Evolutionary conservation across 2,329 filamentous ascomycete species (phyloP).

Genomic region (Alternaria ventricosa): DNA sequence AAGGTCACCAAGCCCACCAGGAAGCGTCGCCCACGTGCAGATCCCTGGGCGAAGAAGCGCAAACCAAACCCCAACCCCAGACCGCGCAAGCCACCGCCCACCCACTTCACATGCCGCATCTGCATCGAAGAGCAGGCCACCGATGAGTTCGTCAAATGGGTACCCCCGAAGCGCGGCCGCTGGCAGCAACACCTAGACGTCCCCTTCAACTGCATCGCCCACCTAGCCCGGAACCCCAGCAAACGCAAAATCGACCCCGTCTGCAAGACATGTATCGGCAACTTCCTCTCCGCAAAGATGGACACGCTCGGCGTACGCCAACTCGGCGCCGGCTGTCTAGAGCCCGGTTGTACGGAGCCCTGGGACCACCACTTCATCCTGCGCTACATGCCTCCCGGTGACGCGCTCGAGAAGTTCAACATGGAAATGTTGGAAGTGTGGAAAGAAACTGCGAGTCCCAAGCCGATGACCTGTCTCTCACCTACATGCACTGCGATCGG

Average conservation of each 20-base stretch:
- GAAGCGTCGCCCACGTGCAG: slow-evolving; percentile 16
- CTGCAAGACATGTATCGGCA: slow-evolving; percentile 36
- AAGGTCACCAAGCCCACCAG: slow-evolving; percentile 5
- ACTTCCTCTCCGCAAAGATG: slow-evolving; percentile 26
- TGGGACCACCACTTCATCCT: slow-evolving; percentile 30
- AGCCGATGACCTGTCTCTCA: slow-evolving; percentile 23
- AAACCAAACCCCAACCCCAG: slow-evolving; percentile 20
- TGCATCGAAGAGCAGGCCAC: slow-evolving; percentile 26
- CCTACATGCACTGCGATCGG: slow-evolving; percentile 20
- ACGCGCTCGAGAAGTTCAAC: slow-evolving; percentile 31
- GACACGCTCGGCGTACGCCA: slow-evolving; percentile 29
- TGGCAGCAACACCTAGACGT: slow-evolving; percentile 5
- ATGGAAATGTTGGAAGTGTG: slow-evolving; percentile 32
- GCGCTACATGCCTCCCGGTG: slow-evolving; percentile 24
- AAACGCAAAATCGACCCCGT: slow-evolving; percentile 31
- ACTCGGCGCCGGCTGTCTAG: slow-evolving; percentile 29
- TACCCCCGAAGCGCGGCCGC: slow-evolving; percentile 8
- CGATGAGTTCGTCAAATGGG: slow-evolving; percentile 27
- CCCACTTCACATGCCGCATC: slow-evolving; percentile 34
- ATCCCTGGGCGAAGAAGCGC: slow-evolving; percentile 32
- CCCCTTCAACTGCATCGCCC: slow-evolving; percentile 28
- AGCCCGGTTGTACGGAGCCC: slow-evolving; percentile 24
- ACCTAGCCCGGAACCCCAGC: slow-evolving; percentile 29
- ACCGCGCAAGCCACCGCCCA: slow-evolving; percentile 15
- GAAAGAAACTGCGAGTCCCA: slow-evolving; percentile 13